Evolutionary conservation across 179 eudicot species (phyloP).

Genomic region (Amaranthus tricolor): DNA sequence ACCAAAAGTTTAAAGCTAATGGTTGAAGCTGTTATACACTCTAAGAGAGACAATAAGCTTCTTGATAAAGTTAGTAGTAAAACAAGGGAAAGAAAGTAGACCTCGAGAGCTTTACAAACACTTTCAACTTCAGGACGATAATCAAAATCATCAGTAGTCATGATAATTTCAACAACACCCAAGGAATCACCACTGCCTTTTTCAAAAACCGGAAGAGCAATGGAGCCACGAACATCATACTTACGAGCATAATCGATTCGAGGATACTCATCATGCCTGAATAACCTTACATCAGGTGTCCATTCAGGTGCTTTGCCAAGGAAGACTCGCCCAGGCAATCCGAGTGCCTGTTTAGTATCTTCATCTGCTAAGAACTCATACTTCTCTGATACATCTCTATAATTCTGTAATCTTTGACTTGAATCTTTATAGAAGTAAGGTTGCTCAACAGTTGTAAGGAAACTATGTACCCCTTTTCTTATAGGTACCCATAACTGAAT

Average conservation of each 20-base stretch:
- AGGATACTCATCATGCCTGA: constrained; percentile 61
- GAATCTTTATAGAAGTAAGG: constrained; percentile 49
- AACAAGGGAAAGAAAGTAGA: constrained; percentile 24
- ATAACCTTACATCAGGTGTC: constrained; percentile 77
- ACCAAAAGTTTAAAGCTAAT: too few species aligned
- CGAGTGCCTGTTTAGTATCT: constrained; percentile 50
- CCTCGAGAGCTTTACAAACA: constrained; percentile 90
- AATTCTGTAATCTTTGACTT: constrained; percentile 43
- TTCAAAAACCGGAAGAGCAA: constrained; percentile 86
- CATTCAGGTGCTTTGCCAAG: constrained; percentile 72
- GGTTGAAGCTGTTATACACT: too few species aligned
- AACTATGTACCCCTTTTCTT: constrained; percentile 45
- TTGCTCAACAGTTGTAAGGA: constrained; percentile 72
- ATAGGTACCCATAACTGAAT: constrained; percentile 88
- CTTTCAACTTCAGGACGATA: constrained; percentile 70
- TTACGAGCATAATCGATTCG: constrained; percentile 53
- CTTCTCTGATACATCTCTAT: constrained; percentile 52
- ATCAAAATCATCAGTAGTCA: constrained; percentile 54
- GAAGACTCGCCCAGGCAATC: constrained; percentile 83
- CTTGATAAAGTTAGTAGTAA: background rate
- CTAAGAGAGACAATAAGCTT: too few species aligned
- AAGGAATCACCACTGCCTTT: constrained; percentile 63
- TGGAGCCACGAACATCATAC: constrained; percentile 65
- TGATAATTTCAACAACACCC: constrained; percentile 84
- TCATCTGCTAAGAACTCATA: constrained; percentile 69